These are phyloP conservation scores for Wickerhamiella musiphila DNA, from an alignment of 805 yeast genomes.

Conservation along the genomic window DNA sequence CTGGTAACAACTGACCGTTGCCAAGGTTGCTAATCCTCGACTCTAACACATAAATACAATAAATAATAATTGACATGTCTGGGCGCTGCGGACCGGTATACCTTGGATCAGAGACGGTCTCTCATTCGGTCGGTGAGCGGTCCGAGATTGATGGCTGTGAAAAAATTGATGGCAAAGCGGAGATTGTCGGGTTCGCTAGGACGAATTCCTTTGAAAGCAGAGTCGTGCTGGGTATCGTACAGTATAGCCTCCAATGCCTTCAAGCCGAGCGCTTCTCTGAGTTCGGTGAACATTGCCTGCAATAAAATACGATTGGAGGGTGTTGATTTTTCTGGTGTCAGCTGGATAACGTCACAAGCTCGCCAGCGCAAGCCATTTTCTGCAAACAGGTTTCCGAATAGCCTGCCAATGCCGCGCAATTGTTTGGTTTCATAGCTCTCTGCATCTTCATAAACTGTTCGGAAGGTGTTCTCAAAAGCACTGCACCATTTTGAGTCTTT, in stretches of 20 bases:
- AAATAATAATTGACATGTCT: too few species aligned
- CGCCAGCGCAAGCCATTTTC: constrained; percentile 52
- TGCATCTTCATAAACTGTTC: constrained; percentile 33
- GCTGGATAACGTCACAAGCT: constrained; percentile 33
- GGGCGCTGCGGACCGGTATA: too few species aligned
- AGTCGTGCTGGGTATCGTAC: constrained; percentile 33
- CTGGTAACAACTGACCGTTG: too few species aligned
- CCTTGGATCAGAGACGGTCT: constrained; percentile 27
- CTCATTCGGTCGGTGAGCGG: constrained; percentile 72
- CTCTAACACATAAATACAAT: too few species aligned
- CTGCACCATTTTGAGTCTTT: constrained; percentile 36
- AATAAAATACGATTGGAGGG: constrained; percentile 64
- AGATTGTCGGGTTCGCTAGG: constrained; percentile 30
- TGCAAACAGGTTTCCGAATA: constrained; percentile 74
- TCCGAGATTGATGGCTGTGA: constrained; percentile 86
- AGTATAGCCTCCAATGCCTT: constrained; percentile 32
- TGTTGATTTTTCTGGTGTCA: constrained; percentile 60
- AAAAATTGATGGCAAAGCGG: constrained; percentile 70
- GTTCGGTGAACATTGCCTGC: constrained; percentile 62
- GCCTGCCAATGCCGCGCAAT: constrained; percentile 59
- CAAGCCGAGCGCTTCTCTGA: constrained; percentile 62
- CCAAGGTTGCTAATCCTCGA: too few species aligned
- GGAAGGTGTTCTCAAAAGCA: constrained; percentile 37
- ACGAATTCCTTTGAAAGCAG: constrained; percentile 40
- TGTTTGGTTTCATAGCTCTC: constrained; percentile 58